Conservation (phyloP, 2,329 filamentous ascomycete genomes). For the Fusarium sp. region DNA sequence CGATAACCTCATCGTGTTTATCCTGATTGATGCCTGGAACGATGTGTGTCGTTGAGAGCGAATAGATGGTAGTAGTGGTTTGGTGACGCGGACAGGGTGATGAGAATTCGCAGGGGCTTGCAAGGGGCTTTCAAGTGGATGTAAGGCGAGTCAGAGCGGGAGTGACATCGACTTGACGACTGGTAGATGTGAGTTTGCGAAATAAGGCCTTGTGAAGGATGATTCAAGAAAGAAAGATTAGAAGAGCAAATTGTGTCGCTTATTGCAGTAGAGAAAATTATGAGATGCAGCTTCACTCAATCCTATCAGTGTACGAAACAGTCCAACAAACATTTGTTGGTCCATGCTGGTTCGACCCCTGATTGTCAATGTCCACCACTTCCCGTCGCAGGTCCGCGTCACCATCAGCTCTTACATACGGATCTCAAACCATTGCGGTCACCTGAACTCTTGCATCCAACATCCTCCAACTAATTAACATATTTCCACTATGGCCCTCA, state of each 20-base stretch:
- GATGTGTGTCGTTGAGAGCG: not conserved
- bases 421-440: too few species aligned
- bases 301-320: slow-evolving; percentile 3
- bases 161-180: not conserved
- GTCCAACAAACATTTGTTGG: slow-evolving; percentile 1
- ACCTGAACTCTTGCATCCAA: not conserved
- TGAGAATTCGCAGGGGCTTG: slow-evolving; percentile 9
- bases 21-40: not conserved
- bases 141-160: not conserved
- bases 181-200: not conserved
- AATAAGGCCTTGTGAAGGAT: accelerated
- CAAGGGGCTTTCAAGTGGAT: slow-evolving; percentile 16
- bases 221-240: not conserved
- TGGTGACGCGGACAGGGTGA: slow-evolving; percentile 20
- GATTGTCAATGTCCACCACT: slow-evolving; percentile 4
- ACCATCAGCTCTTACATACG: not conserved
- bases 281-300: slow-evolving; percentile 1
- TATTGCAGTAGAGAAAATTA: not conserved
- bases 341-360: slow-evolving; percentile 8
- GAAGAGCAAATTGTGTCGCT: not conserved
- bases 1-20: slow-evolving; percentile 18
- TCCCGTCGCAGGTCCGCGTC: slow-evolving; percentile 5
- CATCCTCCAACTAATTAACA: not conserved
- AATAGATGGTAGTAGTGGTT: slow-evolving; percentile 2
- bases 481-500: too few species aligned